Conservation (phyloP, 345 rosid genomes). For the Hypericum perforatum region DNA sequence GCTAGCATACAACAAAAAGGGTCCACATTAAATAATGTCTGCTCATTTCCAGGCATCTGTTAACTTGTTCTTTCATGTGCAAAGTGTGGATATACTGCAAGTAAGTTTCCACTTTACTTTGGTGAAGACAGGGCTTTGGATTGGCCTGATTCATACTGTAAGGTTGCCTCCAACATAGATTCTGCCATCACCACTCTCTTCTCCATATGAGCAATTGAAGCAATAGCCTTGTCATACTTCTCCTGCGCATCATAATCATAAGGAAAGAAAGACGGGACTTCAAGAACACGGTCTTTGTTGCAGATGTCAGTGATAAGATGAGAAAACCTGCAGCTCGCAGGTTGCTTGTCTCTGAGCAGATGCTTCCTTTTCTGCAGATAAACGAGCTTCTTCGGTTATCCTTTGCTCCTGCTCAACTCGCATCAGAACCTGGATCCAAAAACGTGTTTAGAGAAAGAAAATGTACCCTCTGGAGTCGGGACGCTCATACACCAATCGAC, state of each 20-base stretch:
- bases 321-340: conserved; percentile 54
- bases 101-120: conserved; percentile 21
- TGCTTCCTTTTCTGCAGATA: conserved; percentile 69
- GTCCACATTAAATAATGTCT: too few relatives aligned
- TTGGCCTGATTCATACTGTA: conserved; percentile 73
- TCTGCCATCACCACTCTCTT: conserved; percentile 86
- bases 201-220: conserved; percentile 63
- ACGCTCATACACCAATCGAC: too few relatives aligned
- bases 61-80: neutral
- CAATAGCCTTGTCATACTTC: conserved; percentile 68
- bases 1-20: too few relatives aligned
- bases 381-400: conserved; percentile 84
- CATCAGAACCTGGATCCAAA: conserved; percentile 50
- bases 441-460: too few relatives aligned
- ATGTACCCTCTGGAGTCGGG: too few relatives aligned
- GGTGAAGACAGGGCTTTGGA: conserved; percentile 61
- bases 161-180: conserved; percentile 78
- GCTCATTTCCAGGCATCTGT: too few relatives aligned
- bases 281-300: neutral
- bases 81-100: neutral
- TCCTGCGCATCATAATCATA: conserved; percentile 37
- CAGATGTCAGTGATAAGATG: neutral
- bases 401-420: conserved; percentile 82
- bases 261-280: neutral
- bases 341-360: conserved; percentile 56